These are phyloP conservation scores for Trypanosoma scelopori DNA, from an alignment of 208 protist species.

Conservation along the genomic window DNA sequence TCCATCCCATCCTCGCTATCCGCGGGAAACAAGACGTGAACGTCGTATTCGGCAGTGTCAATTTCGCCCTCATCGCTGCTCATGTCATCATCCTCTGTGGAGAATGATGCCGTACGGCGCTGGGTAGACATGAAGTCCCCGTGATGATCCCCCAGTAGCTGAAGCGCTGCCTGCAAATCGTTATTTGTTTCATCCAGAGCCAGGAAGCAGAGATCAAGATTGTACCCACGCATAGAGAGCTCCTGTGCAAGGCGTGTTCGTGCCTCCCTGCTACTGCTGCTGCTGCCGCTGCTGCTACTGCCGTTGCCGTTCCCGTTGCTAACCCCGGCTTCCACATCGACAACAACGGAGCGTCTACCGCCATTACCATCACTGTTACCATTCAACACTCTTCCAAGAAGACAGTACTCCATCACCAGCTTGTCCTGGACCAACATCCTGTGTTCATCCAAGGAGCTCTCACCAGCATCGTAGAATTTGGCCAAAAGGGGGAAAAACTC, in stretches of 20 bases:
- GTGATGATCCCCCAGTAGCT: slow-evolving; percentile 36
- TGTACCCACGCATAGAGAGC: slow-evolving; percentile 39
- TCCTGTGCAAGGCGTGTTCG: slow-evolving; percentile 33
- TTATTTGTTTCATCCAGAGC: slow-evolving; percentile 38
- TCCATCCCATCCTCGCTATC: slow-evolving; percentile 48
- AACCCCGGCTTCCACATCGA: not conserved
- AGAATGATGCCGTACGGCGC: slow-evolving; percentile 23
- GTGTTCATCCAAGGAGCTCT: slow-evolving; percentile 16
- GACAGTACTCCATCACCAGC: slow-evolving; percentile 31
- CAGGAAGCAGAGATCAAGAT: slow-evolving; percentile 34
- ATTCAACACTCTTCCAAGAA: slow-evolving; percentile 14
- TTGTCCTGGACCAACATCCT: slow-evolving; percentile 19
- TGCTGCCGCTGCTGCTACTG: no score
- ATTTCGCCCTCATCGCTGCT: slow-evolving; percentile 35
- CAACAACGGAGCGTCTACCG: not conserved
- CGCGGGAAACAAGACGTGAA: slow-evolving; percentile 26
- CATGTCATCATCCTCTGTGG: slow-evolving; percentile 33
- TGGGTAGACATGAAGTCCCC: slow-evolving; percentile 32
- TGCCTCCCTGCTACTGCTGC: slow-evolving; percentile 9
- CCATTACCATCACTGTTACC: not conserved
- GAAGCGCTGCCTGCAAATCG: slow-evolving; percentile 28
- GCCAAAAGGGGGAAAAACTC: slow-evolving; percentile 23
- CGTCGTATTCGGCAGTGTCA: slow-evolving; percentile 35
- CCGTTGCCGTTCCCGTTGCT: no score
- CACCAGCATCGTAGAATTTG: slow-evolving; percentile 18